phyloP scores from a whole-genome alignment of 371 early-diverging fungal genomes.

The Apophysomyces elegans region DNA sequence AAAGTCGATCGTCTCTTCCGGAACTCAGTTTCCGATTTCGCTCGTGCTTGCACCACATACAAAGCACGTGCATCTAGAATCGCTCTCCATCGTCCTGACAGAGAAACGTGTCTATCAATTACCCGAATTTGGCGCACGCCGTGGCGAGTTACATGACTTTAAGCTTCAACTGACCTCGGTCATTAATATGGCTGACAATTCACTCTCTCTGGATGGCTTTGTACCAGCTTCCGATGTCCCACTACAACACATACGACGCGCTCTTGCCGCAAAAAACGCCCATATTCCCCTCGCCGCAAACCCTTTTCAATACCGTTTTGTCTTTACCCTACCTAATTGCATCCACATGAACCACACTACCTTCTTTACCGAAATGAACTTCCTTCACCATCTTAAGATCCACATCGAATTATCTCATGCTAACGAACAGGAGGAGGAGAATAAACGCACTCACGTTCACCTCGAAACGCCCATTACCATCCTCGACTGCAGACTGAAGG shows the following conservation, averaged over 20 bases:
- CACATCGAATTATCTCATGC: slow-evolving; percentile 40
- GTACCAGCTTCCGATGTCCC: slow-evolving; percentile 32
- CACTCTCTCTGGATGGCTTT: slow-evolving; percentile 25
- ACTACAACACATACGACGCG: slow-evolving; percentile 30
- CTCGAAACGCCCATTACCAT: slow-evolving; percentile 53
- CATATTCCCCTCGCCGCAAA: slow-evolving; percentile 38
- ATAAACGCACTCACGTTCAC: slow-evolving; percentile 27
- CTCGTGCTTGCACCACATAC: slow-evolving; percentile 38
- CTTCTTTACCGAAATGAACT: slow-evolving; percentile 40
- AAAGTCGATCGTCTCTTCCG: slow-evolving; percentile 49
- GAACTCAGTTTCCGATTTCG: slow-evolving; percentile 51
- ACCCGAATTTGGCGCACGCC: slow-evolving; percentile 44
- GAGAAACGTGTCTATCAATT: slow-evolving; percentile 48
- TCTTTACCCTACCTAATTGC: slow-evolving; percentile 50
- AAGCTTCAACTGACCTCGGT: slow-evolving; percentile 38
- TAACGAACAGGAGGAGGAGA: neutral
- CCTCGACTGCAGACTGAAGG: slow-evolving; percentile 50
- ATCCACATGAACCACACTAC: slow-evolving; percentile 48
- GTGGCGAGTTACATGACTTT: slow-evolving; percentile 42
- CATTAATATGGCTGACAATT: slow-evolving; percentile 27
- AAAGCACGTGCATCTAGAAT: slow-evolving; percentile 44
- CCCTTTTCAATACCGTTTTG: slow-evolving; percentile 46
- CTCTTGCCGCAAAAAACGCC: slow-evolving; percentile 44
- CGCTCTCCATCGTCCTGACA: slow-evolving; percentile 35
- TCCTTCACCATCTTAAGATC: slow-evolving; percentile 43